Conservation (phyloP, 805 yeast species). For the Kregervanrija delftensis region DNA sequence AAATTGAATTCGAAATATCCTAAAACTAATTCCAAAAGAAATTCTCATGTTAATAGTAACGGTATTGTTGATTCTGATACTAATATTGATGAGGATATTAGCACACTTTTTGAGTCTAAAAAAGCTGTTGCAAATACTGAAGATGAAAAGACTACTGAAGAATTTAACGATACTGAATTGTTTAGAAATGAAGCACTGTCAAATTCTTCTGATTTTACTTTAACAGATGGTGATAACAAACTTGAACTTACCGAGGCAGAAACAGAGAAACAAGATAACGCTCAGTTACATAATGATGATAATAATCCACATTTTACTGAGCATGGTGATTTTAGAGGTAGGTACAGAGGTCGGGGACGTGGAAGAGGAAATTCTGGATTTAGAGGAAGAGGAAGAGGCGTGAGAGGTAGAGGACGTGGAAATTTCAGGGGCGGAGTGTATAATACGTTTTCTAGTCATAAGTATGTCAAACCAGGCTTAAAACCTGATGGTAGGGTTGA, state of each 20-base stretch:
- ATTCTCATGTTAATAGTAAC: neutral
- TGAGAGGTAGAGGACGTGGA: constrained; percentile 11
- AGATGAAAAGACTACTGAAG: too few species aligned
- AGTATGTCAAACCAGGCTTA: constrained; percentile 23
- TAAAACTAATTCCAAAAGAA: neutral
- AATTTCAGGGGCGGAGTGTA: constrained; percentile 3
- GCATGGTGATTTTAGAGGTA: neutral
- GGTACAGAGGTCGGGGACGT: constrained; percentile 9
- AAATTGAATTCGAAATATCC: neutral
- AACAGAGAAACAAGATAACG: neutral
- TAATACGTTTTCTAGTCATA: constrained; percentile 13
- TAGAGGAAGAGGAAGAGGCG: constrained; percentile 11
- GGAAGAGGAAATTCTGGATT: constrained; percentile 9
- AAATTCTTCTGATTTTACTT: neutral
- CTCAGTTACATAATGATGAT: neutral
- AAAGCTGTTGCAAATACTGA: too few species aligned
- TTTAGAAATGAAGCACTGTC: too few species aligned
- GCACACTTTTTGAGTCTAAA: too few species aligned
- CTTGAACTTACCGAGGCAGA: neutral
- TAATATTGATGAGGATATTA: too few species aligned
- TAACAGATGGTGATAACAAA: neutral
- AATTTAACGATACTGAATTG: too few species aligned
- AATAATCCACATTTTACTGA: too few species aligned
- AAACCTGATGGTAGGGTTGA: neutral
- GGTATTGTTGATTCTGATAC: neutral